These are phyloP conservation scores for Rhododendron simsii DNA, from an alignment of 148 eudicot species.

Conservation along the genomic window DNA sequence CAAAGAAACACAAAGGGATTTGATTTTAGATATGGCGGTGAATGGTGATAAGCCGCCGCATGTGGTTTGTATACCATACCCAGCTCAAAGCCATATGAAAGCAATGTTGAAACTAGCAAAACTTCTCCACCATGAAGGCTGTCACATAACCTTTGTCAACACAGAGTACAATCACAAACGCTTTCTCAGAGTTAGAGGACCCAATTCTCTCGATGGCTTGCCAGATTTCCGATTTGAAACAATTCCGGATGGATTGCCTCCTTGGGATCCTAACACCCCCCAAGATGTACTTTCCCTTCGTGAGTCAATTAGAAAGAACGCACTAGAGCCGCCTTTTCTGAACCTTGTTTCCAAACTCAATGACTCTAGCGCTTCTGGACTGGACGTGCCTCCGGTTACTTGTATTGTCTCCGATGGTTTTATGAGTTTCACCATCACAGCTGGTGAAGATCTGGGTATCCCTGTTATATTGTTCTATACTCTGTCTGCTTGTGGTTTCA, in stretches of 20 bases:
- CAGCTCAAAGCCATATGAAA: constrained; percentile 24
- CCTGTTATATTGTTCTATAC: constrained; percentile 19
- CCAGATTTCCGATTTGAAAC: constrained; percentile 16
- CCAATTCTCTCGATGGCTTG: constrained; percentile 1
- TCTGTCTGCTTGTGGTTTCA: constrained; percentile 18
- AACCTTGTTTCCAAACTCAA: constrained; percentile 11
- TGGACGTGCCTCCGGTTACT: constrained; percentile 9
- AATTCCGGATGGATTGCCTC: constrained; percentile 20
- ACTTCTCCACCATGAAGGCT: constrained; percentile 11
- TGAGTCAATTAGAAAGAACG: not conserved
- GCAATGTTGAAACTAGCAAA: constrained; percentile 7
- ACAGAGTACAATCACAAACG: constrained; percentile 14
- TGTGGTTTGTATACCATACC: constrained; percentile 16
- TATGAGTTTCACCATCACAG: constrained; percentile 9
- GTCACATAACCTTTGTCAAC: constrained; percentile 13
- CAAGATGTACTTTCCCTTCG: not conserved
- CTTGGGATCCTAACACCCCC: not conserved
- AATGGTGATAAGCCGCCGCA: not conserved
- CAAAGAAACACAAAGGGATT: not conserved
- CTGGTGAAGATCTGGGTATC: constrained; percentile 18
- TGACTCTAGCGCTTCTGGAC: not conserved
- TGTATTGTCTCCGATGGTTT: constrained; percentile 22
- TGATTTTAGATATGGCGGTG: not conserved
- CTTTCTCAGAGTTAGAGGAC: not conserved
- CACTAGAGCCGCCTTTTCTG: not conserved